Conservation (phyloP, 352 stramenopile species). For the Phytophthora uliginosa region DNA sequence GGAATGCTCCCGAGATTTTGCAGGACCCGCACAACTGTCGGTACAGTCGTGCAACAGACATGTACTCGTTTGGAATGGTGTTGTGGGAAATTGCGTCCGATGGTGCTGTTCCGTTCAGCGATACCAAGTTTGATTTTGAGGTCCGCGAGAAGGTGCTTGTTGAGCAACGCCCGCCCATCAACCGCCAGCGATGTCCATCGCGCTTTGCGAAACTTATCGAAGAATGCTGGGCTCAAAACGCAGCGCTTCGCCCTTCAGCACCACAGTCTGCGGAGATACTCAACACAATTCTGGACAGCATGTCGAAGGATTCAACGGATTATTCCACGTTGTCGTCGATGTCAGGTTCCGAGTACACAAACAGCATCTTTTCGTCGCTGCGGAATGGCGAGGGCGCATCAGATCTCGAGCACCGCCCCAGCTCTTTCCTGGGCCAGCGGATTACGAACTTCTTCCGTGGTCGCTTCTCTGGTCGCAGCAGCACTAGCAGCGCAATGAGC, state of each 20-base stretch:
- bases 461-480: constrained; percentile 55
- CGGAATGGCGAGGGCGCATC: constrained; percentile 39
- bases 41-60: constrained; percentile 72
- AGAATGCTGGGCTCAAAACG: constrained; percentile 69
- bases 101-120: constrained; percentile 67
- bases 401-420: constrained; percentile 57
- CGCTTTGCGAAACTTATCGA: constrained; percentile 69
- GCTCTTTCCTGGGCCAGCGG: constrained; percentile 51
- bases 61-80: constrained; percentile 84
- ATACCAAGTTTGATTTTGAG: constrained; percentile 79
- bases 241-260: constrained; percentile 49
- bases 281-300: constrained; percentile 61
- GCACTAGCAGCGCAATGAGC: constrained; percentile 49
- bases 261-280: constrained; percentile 62
- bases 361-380: constrained; percentile 72
- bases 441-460: constrained; percentile 78
- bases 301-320: constrained; percentile 53
- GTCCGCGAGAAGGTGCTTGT: constrained; percentile 70
- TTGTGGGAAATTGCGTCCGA: constrained; percentile 78
- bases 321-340: constrained; percentile 40
- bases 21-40: constrained; percentile 71
- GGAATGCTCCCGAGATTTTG: constrained; percentile 78
- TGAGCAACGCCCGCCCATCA: constrained; percentile 63
- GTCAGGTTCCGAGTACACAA: constrained; percentile 55
- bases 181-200: constrained; percentile 55